These are phyloP conservation scores for Ascochyta fabae DNA, from an alignment of 2,329 filamentous ascomycete genomes.

Conservation along the genomic window DNA sequence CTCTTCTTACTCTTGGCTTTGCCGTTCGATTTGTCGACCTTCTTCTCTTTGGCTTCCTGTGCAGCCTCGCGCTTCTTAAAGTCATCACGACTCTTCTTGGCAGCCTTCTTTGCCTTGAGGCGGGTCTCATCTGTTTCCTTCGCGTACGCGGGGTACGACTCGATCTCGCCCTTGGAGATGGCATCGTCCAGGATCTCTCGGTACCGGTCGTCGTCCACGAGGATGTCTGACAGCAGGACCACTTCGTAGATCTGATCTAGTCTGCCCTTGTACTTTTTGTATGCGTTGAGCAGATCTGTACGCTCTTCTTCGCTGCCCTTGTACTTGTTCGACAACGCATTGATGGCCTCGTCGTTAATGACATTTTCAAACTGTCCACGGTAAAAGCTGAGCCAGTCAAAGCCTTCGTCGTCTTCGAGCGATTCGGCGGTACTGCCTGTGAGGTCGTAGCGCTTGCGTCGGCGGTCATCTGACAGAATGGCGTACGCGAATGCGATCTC, in stretches of 20 bases:
- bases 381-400: conserved; percentile 92
- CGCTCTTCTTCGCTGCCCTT: conserved; percentile 86
- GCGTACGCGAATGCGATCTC: conserved; percentile 92
- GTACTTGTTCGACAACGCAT: conserved; percentile 77
- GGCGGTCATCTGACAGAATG: conserved; percentile 80
- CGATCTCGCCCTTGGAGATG: conserved; percentile 72
- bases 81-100: conserved; percentile 48
- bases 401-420: conserved; percentile 73
- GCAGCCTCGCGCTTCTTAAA: conserved; percentile 59
- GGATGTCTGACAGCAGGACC: conserved; percentile 85
- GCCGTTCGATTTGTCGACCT: conserved; percentile 55
- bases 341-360: conserved; percentile 75
- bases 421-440: conserved; percentile 90
- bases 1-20: conserved; percentile 41
- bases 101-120: conserved; percentile 40
- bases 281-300: conserved; percentile 77
- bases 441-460: conserved; percentile 84
- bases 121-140: conserved; percentile 61
- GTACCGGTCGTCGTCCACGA: conserved; percentile 87
- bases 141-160: conserved; percentile 71
- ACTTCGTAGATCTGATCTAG: conserved; percentile 79
- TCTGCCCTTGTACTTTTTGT: conserved; percentile 73
- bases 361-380: conserved; percentile 80
- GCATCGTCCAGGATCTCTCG: conserved; percentile 80
- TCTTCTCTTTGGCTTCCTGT: conserved; percentile 66